Conservation (phyloP, 345 rosid genomes). For the Eucalyptus paniculata region DNA sequence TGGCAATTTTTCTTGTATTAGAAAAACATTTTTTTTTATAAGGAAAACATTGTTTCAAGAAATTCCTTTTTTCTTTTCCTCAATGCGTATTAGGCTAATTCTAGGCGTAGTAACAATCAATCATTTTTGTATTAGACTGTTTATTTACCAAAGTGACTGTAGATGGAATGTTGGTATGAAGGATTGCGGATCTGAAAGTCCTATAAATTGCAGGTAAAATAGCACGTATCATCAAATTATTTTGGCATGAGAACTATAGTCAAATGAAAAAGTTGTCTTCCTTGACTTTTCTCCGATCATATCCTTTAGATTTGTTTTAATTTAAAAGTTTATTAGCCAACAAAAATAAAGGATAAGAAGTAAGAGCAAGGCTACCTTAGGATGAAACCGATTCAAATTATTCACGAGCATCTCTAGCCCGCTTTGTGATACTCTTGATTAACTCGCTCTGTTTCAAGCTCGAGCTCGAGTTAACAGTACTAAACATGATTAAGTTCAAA, state of each 20-base stretch:
- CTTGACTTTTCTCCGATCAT: background rate
- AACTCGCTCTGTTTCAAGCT: background rate
- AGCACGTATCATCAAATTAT: too few species aligned
- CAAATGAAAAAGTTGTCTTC: background rate
- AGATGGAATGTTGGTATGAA: background rate
- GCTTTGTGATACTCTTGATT: background rate
- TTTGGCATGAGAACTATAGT: background rate
- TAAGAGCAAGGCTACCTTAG: background rate
- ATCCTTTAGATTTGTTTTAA: background rate
- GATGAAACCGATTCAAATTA: background rate
- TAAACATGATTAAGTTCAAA: background rate
- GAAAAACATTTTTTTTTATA: too few species aligned
- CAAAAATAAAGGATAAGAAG: background rate
- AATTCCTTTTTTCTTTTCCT: too few species aligned
- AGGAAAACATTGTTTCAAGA: background rate
- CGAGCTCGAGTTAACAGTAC: background rate
- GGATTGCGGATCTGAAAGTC: background rate
- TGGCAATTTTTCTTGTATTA: background rate
- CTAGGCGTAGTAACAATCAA: background rate
- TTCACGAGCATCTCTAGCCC: background rate
- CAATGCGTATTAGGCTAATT: background rate
- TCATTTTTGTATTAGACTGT: background rate
- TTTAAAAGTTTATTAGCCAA: background rate
- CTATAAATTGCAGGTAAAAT: too few species aligned
- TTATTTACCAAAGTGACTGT: background rate